Conservation (phyloP, 2,329 filamentous ascomycete species). For the Lasiodiplodia sp. region DNA sequence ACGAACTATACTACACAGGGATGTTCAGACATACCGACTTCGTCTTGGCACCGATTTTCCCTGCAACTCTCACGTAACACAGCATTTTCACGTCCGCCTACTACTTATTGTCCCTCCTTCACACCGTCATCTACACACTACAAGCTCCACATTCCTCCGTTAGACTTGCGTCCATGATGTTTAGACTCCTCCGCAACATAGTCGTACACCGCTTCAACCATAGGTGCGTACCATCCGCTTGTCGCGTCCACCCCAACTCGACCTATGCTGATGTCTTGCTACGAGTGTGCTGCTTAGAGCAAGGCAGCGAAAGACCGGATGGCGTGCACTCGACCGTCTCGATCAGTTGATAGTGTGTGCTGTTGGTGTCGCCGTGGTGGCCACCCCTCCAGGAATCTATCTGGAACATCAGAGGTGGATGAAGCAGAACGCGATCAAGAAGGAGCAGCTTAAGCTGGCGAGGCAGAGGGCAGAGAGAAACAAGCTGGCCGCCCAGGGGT, state of each 20-base stretch:
- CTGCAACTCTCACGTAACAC: background rate
- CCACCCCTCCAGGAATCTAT: background rate
- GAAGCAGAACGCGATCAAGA: background rate
- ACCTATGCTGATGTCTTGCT: background rate
- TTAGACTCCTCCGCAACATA: background rate
- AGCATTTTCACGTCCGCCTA: background rate
- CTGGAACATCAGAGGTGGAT: background rate
- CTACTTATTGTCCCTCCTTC: background rate
- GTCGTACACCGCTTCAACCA: background rate
- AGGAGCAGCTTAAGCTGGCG: background rate
- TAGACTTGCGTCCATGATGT: background rate
- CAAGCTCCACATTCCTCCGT: background rate
- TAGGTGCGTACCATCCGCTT: background rate
- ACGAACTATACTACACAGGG: too few species aligned
- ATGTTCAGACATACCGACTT: background rate
- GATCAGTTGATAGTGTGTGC: background rate
- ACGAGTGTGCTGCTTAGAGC: background rate
- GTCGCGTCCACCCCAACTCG: background rate
- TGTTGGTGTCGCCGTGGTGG: background rate
- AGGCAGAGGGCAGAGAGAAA: background rate
- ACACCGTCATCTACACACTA: background rate
- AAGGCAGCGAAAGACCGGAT: background rate
- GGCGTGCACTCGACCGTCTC: background rate
- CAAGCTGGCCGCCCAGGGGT: background rate
- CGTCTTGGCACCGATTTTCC: background rate